Percentiles rank a stretch among this genome's conserved stretches.
These are phyloP conservation scores for Penicillium subrubescens DNA, from an alignment of 495 filamentous ascomycete species.

Conservation along the genomic window DNA sequence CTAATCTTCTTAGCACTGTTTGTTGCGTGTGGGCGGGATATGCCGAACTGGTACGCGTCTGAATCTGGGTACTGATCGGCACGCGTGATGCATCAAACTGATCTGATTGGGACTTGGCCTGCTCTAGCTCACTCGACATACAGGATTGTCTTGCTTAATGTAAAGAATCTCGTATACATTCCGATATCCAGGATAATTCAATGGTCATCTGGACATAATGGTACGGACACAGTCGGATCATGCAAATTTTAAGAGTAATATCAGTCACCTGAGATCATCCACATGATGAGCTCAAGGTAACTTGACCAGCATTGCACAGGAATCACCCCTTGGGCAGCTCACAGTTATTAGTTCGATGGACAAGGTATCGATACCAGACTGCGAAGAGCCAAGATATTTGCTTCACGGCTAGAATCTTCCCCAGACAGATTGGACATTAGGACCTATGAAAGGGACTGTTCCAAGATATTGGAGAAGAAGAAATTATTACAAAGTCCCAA, in stretches of 20 bases:
- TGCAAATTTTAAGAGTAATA: background rate
- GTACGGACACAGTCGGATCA: background rate
- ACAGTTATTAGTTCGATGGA: too few species aligned
- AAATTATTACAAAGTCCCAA: background rate
- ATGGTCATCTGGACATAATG: background rate
- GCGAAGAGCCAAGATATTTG: too few species aligned
- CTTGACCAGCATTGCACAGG: too few species aligned
- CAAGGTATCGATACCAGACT: too few species aligned
- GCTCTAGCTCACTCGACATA: background rate
- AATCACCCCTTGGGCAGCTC: too few species aligned
- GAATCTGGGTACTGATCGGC: background rate
- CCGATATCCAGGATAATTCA: background rate
- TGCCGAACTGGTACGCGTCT: background rate
- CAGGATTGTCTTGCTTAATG: background rate
- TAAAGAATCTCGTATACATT: background rate
- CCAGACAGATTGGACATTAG: background rate
- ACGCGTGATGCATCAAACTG: slow-evolving; percentile 20
- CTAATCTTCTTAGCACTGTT: too few species aligned
- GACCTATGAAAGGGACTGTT: background rate
- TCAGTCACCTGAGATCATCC: too few species aligned
- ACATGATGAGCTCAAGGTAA: background rate
- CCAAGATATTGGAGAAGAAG: background rate
- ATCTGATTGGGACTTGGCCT: slow-evolving; percentile 8
- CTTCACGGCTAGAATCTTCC: too few species aligned
- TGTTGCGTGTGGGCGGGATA: background rate